These are phyloP conservation scores for Daldinia vernicosa DNA, from an alignment of 495 filamentous ascomycete genomes.

Conservation along the genomic window DNA sequence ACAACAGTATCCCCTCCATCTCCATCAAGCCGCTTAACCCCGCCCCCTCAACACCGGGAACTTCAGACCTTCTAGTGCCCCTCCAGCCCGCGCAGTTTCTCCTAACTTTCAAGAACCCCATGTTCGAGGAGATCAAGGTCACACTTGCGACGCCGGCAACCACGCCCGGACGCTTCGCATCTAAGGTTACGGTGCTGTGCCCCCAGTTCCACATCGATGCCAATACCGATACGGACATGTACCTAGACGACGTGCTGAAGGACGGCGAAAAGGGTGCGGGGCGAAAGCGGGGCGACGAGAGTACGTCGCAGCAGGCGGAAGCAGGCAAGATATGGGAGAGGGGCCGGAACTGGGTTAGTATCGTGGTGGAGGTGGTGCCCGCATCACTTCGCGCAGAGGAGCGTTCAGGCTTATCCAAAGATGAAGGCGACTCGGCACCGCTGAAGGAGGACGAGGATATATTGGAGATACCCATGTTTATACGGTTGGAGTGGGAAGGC, in stretches of 20 bases:
- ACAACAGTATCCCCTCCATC: constrained; percentile 87
- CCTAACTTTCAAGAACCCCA: constrained; percentile 88
- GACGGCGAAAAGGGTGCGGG: constrained; percentile 50
- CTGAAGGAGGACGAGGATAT: constrained; percentile 82
- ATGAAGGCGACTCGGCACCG: constrained; percentile 41
- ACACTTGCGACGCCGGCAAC: constrained; percentile 84
- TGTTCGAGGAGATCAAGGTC: constrained; percentile 88
- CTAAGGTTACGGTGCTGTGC: constrained; percentile 89
- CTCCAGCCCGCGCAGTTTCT: constrained; percentile 80
- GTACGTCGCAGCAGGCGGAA: constrained; percentile 69
- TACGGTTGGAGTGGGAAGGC: constrained; percentile 90
- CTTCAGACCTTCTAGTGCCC: constrained; percentile 61
- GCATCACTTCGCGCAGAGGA: constrained; percentile 58
- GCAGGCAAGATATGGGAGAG: constrained; percentile 95
- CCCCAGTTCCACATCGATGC: constrained; percentile 95
- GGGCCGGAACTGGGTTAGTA: constrained; percentile 92
- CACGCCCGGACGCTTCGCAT: constrained; percentile 79
- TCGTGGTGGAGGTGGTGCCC: constrained; percentile 90
- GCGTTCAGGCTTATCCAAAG: too few species aligned
- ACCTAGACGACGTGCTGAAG: constrained; percentile 87
- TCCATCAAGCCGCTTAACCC: constrained; percentile 67
- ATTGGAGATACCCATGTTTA: constrained; percentile 94
- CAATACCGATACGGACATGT: constrained; percentile 78
- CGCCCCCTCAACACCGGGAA: constrained; percentile 10
- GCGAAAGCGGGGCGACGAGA: constrained; percentile 50